phyloP scores from a whole-genome alignment of 2,329 filamentous ascomycete species.

The Ophiostoma angusticollis region DNA sequence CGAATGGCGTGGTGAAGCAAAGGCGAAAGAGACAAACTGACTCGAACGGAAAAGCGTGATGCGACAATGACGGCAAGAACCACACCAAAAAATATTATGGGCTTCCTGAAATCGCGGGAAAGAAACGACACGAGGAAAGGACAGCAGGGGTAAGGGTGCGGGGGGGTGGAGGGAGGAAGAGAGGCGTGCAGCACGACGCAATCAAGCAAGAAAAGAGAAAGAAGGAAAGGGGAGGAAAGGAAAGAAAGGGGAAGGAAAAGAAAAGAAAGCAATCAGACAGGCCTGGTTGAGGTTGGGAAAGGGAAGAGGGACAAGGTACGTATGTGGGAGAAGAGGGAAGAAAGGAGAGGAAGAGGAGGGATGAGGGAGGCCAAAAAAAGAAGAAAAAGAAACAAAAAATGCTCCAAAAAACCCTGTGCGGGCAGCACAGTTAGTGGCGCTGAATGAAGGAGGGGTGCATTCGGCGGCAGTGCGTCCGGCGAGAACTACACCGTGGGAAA shows the following conservation, averaged over 20 bases:
- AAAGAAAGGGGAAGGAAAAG: constrained; percentile 5
- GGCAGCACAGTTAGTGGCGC: too few species aligned
- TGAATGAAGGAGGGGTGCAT: too few species aligned
- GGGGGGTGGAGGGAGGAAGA: background rate
- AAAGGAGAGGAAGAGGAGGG: too few species aligned
- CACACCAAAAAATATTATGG: constrained; percentile 5
- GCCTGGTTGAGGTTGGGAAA: constrained; percentile 1
- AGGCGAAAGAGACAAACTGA: constrained; percentile 2
- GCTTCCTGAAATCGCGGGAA: constrained; percentile 8
- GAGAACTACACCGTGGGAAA: background rate
- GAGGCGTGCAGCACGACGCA: background rate
- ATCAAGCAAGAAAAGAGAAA: constrained; percentile 3
- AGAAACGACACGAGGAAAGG: constrained; percentile 4
- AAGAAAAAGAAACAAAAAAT: too few species aligned
- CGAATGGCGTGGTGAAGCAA: background rate
- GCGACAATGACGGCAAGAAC: constrained; percentile 5
- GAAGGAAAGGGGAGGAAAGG: constrained; percentile 4
- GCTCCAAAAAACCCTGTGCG: too few species aligned
- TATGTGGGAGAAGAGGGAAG: constrained; percentile 1
- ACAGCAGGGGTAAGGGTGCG: constrained; percentile 2
- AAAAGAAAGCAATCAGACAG: background rate
- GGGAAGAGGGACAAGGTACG: background rate
- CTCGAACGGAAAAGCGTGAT: constrained; percentile 4
- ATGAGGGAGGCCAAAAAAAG: too few species aligned
- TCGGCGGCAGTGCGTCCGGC: too few species aligned